A percentile compares a stretch with the other conserved stretches of the same genome.
These are phyloP conservation scores for Dipodascus geniculatus DNA, from an alignment of 805 yeast genomes.

Conservation along the genomic window DNA sequence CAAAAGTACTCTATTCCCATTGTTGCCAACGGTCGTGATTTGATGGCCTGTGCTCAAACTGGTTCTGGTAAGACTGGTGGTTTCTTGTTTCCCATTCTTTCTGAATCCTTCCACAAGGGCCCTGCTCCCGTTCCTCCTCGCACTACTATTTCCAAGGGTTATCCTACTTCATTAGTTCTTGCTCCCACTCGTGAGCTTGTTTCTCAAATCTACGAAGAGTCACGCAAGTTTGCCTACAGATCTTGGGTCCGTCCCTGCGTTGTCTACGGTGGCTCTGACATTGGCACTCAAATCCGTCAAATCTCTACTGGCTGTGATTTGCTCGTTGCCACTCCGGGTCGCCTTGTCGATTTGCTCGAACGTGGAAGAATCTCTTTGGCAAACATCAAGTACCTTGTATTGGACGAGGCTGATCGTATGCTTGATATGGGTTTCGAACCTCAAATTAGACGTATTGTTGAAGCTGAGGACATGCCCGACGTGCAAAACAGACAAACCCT, in stretches of 20 bases:
- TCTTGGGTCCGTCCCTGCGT: conserved; percentile 97
- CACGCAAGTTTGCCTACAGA: conserved; percentile 90
- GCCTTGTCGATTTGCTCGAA: conserved; percentile 89
- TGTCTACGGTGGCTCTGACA: conserved; percentile 97
- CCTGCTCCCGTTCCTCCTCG: conserved; percentile 53
- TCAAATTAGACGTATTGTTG: conserved; percentile 96
- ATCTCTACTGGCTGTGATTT: conserved; percentile 91
- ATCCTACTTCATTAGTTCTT: conserved; percentile 87
- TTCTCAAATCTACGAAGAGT: conserved; percentile 91
- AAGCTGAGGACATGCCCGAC: conserved; percentile 95
- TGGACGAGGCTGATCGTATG: conserved; percentile 99
- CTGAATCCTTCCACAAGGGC: conserved; percentile 80
- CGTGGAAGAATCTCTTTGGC: conserved; percentile 86
- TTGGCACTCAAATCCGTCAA: conserved; percentile 74
- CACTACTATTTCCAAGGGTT: conserved; percentile 47
- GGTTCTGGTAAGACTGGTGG: conserved; percentile 99
- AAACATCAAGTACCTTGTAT: conserved; percentile 84
- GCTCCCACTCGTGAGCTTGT: conserved; percentile 99
- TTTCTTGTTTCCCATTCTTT: conserved; percentile 92
- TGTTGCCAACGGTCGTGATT: conserved; percentile 78
- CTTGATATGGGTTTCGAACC: conserved; percentile 99
- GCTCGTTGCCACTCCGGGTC: conserved; percentile 98
- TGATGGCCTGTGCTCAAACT: conserved; percentile 97
- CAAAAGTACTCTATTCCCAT: conserved; percentile 91
- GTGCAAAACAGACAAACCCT: conserved; percentile 88